Evolutionary conservation across 768 basidiomycete genomes (phyloP), one percentile per base, ranked within the genome.

Genomic region (Phaffia tasmanica): DNA sequence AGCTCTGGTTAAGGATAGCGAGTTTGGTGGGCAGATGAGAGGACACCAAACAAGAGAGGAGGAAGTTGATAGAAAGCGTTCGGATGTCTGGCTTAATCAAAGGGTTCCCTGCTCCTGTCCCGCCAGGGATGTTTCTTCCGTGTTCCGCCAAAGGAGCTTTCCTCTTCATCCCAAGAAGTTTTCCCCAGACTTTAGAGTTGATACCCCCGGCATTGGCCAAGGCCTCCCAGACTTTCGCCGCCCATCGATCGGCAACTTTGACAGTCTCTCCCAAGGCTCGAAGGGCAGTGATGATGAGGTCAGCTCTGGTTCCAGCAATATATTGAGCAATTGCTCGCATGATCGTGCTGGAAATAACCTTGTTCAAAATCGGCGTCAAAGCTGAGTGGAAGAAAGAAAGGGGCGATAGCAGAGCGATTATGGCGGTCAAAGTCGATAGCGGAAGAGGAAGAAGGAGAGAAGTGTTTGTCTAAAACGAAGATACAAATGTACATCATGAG

Each of bases 321-420:
- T 85, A 86, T 4, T 82, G 79, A 67, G 84, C 85, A 50, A 90
- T 72, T 21, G 80, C 79, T 46, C 82, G 80, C 63, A 80, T 78
- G 75, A 81, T 84, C 32, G 80, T 76, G 0, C 82, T 79, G 1
- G 81, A 80, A 47, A 90, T 77, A 14, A 88, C 71, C 1, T 74
- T 78, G 70, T 83, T 85, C 59, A 87, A 76, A 46, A 90, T 81
- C 0, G 86, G 80, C 48, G 81, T 76, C 0, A 87, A 87, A 27
- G 82, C 73, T 0, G 80, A 68, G 70, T 89, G 87, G 72, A 84
- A 82, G 3, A 83, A 81, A 68, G 86, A 86, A 59, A 89, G 87
- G 3, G 79, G 77, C 3, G 86, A 84, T 18, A 87, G 77, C 0
- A 91, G 76, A 5, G 77, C 79, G 64, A 90, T 72, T n/a, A 88